phyloP scores from a whole-genome alignment of 2,329 filamentous ascomycete species.

The Sphaerulina musiva region DNA sequence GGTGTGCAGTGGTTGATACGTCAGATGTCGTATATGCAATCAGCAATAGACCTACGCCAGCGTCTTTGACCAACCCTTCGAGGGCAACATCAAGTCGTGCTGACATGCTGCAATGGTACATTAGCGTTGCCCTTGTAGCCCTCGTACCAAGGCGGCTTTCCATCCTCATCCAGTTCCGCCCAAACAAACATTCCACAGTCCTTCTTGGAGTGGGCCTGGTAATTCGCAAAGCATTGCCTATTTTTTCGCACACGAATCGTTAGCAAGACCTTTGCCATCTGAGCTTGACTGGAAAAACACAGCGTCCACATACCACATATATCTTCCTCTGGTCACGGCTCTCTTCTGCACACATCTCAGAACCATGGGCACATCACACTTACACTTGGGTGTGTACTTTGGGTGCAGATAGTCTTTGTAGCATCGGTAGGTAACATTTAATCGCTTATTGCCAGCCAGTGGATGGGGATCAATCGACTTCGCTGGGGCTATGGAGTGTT shows the following conservation, averaged over 20 bases:
- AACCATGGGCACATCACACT: conserved; percentile 61
- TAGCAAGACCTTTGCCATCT: too few species aligned
- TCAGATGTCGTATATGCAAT: too few species aligned
- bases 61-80: not conserved
- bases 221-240: conserved; percentile 75
- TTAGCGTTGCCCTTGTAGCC: conserved; percentile 32
- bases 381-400: conserved; percentile 67
- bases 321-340: conserved; percentile 66
- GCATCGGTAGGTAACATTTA: conserved; percentile 90
- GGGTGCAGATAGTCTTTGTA: conserved; percentile 76
- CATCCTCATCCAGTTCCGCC: conserved; percentile 82
- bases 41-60: too few species aligned
- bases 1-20: too few species aligned
- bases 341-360: conserved; percentile 75
- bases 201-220: conserved; percentile 55
- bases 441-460: conserved; percentile 67
- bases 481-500: conserved; percentile 74
- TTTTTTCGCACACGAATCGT: too few species aligned
- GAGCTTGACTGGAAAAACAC: too few species aligned
- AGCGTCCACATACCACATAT: conserved; percentile 56
- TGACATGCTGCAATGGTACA: conserved; percentile 12
- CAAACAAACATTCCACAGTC: conserved; percentile 73
- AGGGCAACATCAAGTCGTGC: not conserved
- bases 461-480: conserved; percentile 78
- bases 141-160: conserved; percentile 61